A percentile compares a stretch with the other conserved stretches of the same genome.
Conservation (phyloP, 495 filamentous ascomycete species). For the Aspergillus panamensis region DNA sequence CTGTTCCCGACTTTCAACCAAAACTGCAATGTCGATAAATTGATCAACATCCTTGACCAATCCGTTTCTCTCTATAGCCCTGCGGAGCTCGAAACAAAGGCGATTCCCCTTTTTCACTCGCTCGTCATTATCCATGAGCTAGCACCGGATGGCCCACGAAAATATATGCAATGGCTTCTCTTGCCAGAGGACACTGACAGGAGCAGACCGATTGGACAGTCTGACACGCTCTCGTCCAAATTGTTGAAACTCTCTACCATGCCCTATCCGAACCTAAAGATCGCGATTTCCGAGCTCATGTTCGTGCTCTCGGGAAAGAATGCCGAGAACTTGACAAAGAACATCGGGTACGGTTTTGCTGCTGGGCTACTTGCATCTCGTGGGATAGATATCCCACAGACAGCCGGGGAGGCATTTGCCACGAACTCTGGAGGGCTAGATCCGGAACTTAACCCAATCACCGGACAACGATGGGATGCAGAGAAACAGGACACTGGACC, state of each 20-base stretch:
- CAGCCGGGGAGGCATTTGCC: constrained; percentile 55
- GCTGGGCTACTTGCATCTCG: constrained; percentile 83
- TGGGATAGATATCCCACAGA: constrained; percentile 70
- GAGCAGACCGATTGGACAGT: constrained; percentile 71
- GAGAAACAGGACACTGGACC: constrained; percentile 56
- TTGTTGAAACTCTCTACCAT: constrained; percentile 79
- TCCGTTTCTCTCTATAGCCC: constrained; percentile 59
- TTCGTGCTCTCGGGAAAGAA: constrained; percentile 83
- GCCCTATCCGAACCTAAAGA: constrained; percentile 65
- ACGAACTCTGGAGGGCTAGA: constrained; percentile 36
- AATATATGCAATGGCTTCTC: constrained; percentile 61
- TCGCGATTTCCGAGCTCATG: constrained; percentile 72
- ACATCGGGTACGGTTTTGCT: constrained; percentile 89
- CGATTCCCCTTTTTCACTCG: constrained; percentile 67
- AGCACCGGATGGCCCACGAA: constrained; percentile 60
- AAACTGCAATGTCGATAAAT: constrained; percentile 58
- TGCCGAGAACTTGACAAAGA: constrained; percentile 66
- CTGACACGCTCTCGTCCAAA: constrained; percentile 68
- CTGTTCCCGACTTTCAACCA: constrained; percentile 67
- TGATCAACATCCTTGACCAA: constrained; percentile 71
- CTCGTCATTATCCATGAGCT: constrained; percentile 69
- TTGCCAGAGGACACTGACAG: constrained; percentile 79
- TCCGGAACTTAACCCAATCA: constrained; percentile 73
- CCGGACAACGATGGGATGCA: constrained; percentile 74
- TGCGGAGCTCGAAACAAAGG: constrained; percentile 62